Conservation (phyloP, 2,329 filamentous ascomycete genomes). For the Aspergillus sp. region DNA sequence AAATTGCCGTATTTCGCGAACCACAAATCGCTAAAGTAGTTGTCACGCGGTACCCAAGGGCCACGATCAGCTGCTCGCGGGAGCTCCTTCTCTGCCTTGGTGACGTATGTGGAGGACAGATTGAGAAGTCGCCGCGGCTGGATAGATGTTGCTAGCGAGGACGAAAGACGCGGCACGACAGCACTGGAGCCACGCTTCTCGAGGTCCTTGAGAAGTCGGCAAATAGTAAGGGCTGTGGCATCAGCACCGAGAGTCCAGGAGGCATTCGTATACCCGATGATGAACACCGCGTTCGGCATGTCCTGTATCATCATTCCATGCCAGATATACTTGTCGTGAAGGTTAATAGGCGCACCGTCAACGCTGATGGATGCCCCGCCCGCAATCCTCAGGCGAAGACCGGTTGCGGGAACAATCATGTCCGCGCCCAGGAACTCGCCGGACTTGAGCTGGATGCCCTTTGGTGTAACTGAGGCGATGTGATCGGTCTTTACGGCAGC, state of each 20-base stretch:
- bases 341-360: slow-evolving; percentile 36
- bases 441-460: slow-evolving; percentile 50
- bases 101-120: slow-evolving; percentile 43
- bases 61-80: slow-evolving; percentile 41
- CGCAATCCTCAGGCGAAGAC: slow-evolving; percentile 42
- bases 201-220: slow-evolving; percentile 36
- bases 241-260: slow-evolving; percentile 49
- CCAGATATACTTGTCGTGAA: slow-evolving; percentile 42
- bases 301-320: slow-evolving; percentile 47
- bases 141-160: slow-evolving; percentile 18
- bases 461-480: slow-evolving; percentile 52
- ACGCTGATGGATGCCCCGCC: slow-evolving; percentile 38
- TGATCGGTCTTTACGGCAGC: slow-evolving; percentile 56
- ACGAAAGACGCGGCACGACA: slow-evolving; percentile 29
- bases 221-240: slow-evolving; percentile 41
- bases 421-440: slow-evolving; percentile 43
- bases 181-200: slow-evolving; percentile 25
- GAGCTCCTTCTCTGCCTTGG: slow-evolving; percentile 31
- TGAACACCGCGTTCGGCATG: slow-evolving; percentile 42
- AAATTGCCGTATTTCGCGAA: slow-evolving; percentile 39
- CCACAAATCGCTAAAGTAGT: slow-evolving; percentile 41
- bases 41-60: slow-evolving; percentile 41
- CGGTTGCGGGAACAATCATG: slow-evolving; percentile 47
- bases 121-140: slow-evolving; percentile 35
- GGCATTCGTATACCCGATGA: slow-evolving; percentile 47